These are phyloP conservation scores for Volvox reticuliferus DNA, from an alignment of 139 green algal species.

Conservation along the genomic window DNA sequence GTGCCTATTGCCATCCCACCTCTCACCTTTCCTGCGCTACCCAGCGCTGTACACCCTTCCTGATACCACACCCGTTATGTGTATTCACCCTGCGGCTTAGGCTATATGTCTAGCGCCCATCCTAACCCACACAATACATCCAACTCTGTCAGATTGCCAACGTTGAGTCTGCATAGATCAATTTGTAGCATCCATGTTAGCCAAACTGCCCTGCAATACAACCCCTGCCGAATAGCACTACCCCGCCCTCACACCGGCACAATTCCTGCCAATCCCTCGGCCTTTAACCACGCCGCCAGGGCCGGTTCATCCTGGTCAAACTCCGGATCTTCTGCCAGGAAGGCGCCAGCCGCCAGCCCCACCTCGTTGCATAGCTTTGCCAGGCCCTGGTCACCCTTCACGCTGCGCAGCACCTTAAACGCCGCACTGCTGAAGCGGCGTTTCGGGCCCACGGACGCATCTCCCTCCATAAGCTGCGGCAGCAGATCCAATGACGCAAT, in stretches of 20 bases:
- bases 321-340: conserved; percentile 77
- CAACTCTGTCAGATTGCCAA: background rate
- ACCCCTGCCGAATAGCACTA: too few relatives aligned
- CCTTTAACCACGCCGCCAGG: conserved; percentile 67
- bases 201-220: background rate
- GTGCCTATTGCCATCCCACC: too few relatives aligned
- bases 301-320: conserved; percentile 73
- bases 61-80: too few relatives aligned
- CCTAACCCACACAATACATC: background rate
- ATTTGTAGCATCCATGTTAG: background rate
- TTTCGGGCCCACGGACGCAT: conserved; percentile 72
- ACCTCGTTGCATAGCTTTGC: conserved; percentile 41
- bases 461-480: conserved; percentile 47
- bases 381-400: conserved; percentile 59
- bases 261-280: conserved; percentile 58
- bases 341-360: conserved; percentile 52
- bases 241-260: conserved; percentile 53
- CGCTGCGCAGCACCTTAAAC: conserved; percentile 60
- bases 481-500: conserved; percentile 45
- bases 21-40: too few relatives aligned
- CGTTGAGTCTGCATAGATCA: background rate
- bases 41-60: too few relatives aligned
- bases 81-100: background rate
- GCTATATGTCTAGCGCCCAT: background rate
- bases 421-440: conserved; percentile 67